phyloP scores from a whole-genome alignment of 768 basidiomycete species.

The Tulasnella sp. region DNA sequence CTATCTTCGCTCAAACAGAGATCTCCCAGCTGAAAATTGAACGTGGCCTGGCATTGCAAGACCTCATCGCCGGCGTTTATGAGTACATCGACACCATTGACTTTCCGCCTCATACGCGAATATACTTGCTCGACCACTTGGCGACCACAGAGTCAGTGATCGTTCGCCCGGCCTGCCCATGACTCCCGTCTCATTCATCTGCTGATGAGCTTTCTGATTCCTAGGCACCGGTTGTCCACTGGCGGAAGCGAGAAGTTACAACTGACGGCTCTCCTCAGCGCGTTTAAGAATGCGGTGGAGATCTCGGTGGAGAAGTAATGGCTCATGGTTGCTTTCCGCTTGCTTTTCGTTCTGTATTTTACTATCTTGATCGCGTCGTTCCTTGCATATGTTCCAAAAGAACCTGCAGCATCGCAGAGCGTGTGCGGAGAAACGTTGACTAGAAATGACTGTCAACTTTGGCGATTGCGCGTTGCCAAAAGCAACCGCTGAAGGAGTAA shows the following conservation, averaged over 20 bases:
- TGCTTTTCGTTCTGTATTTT: too few relatives aligned
- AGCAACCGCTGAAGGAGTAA: too few relatives aligned
- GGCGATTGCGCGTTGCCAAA: too few relatives aligned
- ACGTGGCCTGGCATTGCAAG: constrained; percentile 88
- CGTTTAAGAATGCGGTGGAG: constrained; percentile 89
- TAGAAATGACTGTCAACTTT: too few relatives aligned
- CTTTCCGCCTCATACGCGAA: constrained; percentile 70
- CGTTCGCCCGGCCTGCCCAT: too few relatives aligned
- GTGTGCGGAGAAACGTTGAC: too few relatives aligned
- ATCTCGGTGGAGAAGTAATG: constrained; percentile 19
- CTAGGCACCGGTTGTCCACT: constrained; percentile 79
- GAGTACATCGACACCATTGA: constrained; percentile 84
- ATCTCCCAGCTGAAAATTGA: constrained; percentile 80
- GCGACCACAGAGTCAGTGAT: constrained; percentile 91
- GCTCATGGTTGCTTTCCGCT: too few relatives aligned
- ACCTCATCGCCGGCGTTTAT: constrained; percentile 82
- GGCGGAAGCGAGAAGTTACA: constrained; percentile 94
- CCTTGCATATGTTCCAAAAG: too few relatives aligned
- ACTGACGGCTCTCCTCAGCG: constrained; percentile 77
- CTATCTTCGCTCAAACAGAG: constrained; percentile 43
- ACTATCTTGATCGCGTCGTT: too few relatives aligned
- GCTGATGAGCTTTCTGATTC: background rate
- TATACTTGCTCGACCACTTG: constrained; percentile 84
- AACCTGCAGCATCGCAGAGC: too few relatives aligned
- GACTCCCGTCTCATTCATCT: too few relatives aligned